These are phyloP conservation scores for Fragaria ananassa DNA, from an alignment of 306 rosid genomes.

Conservation along the genomic window DNA sequence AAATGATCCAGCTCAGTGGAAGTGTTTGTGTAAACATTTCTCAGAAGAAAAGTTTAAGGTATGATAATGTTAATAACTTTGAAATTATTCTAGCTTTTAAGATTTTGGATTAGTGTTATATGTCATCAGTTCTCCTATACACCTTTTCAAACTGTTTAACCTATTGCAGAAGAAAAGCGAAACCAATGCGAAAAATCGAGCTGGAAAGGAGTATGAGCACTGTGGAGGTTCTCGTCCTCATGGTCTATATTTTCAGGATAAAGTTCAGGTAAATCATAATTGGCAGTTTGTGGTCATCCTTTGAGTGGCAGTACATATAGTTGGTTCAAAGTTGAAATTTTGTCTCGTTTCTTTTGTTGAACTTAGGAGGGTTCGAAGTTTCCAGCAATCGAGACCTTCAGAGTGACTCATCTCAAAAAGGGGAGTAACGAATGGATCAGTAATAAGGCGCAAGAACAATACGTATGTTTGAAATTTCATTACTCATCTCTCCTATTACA, in stretches of 20 bases:
- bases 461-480: background rate
- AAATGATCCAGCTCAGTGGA: background rate
- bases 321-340: background rate
- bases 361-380: background rate
- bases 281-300: background rate
- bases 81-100: background rate
- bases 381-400: constrained; percentile 1
- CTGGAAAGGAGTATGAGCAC: background rate
- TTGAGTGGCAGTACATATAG: background rate
- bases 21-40: constrained; percentile 1
- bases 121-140: background rate
- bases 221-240: background rate
- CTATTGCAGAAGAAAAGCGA: background rate
- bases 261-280: background rate
- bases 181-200: background rate
- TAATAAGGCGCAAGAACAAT: background rate
- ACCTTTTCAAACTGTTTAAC: background rate
- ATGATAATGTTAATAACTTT: background rate
- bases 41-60: background rate
- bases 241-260: background rate
- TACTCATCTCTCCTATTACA: background rate
- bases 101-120: background rate
- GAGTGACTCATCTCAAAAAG: background rate
- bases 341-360: background rate
- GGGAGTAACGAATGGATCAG: constrained; percentile 1